Evolutionary conservation across 2,329 filamentous ascomycete species (phyloP), one percentile per base, ranked within the genome.

Genomic region (Dactylella cylindrospora): DNA sequence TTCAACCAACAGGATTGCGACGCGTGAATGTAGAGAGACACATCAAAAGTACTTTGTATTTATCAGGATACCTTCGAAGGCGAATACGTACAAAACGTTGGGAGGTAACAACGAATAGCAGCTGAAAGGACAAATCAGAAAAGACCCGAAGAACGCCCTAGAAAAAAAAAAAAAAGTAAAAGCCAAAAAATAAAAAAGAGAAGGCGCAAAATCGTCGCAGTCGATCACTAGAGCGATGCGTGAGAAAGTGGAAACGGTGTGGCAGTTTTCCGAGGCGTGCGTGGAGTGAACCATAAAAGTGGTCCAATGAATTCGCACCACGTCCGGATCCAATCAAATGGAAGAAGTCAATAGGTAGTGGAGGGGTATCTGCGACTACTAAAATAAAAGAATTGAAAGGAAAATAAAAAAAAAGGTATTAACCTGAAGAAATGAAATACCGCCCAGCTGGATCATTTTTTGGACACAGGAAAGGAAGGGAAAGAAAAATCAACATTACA

Each of bases 241-340:
- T 19, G 35, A 23, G 35, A n/a, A n/a, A 51, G 32, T 29, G 26
- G n/a, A 12, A 38, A 19, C 15, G 22, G 22, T 38, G 3, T 13
- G 17, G 33, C 17, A 51, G 41, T 51, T 57, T 41, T 17, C 17
- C 19, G 43, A 39, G 19, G 28, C n/a, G n/a, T n/a, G n/a, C n/a
- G n/a, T n/a, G n/a, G n/a, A n/a, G n/a, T n/a, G n/a, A n/a, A n/a
- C n/a, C n/a, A n/a, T n/a, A n/a, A n/a, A n/a, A n/a, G 31, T 38
- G 45, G 53, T 44, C 53, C 53, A 59, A 59, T 59, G 29, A 50
- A 44, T 39, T 31, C 44, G 26, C 45, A 35, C 53, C 53, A 59
- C 53, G 53, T 59, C 53, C 53, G n/a, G 51, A 59, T 59, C 53
- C 32, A 39, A 29, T 45, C 44, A 44, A 38, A 31, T 51, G 44